These are phyloP conservation scores for Blumeria graminis DNA, from an alignment of 2,329 filamentous ascomycete genomes.

Conservation along the genomic window DNA sequence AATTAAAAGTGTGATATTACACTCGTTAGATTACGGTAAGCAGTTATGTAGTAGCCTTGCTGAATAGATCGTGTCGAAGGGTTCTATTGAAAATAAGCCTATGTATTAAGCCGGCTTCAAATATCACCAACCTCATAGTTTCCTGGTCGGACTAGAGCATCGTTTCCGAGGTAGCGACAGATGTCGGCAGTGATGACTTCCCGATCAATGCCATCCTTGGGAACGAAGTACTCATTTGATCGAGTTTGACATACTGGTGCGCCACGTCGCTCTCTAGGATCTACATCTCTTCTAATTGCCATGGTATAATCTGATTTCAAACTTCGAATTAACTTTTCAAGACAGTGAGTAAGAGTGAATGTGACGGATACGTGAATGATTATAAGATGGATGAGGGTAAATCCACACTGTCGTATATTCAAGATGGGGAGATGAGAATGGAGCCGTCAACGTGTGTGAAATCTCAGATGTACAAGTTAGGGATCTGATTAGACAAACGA, in stretches of 20 bases:
- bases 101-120: conserved; percentile 10
- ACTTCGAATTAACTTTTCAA: too few species aligned
- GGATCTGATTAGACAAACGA: too few species aligned
- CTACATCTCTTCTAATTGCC: conserved; percentile 8
- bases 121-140: conserved; percentile 38
- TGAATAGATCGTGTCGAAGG: conserved; percentile 32
- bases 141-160: conserved; percentile 54
- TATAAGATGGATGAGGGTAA: too few species aligned
- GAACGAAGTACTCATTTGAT: conserved; percentile 61
- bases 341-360: too few species aligned
- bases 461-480: too few species aligned
- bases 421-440: too few species aligned
- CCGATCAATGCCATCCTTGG: conserved; percentile 56
- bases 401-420: too few species aligned
- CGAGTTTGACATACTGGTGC: conserved; percentile 20
- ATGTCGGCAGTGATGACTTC: conserved; percentile 71
- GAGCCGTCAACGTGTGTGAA: too few species aligned
- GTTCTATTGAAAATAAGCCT: conserved; percentile 19
- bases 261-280: conserved; percentile 4
- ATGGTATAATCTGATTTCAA: conserved; percentile 5
- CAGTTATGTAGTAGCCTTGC: conserved; percentile 54
- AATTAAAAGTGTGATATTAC: conserved; percentile 21
- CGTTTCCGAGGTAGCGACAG: conserved; percentile 62
- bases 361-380: too few species aligned
- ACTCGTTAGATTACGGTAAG: conserved; percentile 55